Base-by-base conservation (phyloP, 352 stramenopile species). In the Phytophthora boehmeriae region DNA sequence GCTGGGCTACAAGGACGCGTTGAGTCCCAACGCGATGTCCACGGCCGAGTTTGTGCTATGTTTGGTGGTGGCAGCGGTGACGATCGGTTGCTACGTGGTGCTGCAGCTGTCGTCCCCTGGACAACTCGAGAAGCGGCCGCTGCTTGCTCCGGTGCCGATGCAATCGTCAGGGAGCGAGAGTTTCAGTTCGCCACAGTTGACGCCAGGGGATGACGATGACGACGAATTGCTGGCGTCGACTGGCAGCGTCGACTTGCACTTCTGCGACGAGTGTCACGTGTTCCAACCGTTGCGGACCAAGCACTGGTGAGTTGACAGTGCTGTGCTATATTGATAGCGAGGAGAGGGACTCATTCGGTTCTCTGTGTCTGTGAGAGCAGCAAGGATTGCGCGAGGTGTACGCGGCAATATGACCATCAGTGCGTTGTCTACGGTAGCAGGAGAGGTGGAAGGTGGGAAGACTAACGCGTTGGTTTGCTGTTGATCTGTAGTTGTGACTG, bases 371-470 rank as follows among this genome's bases (percentile, higher is more conserved):
- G 13, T 59, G 10, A 63, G 13, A 44, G 8, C 59, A 92, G 83
- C 57, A 90, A 89, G 60, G 79, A 91, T 57, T 93, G 85, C 51
- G 71, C 75, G 43, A 78, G 75, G 11, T 93, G 85, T 57, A 84
- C 88, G 19, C 66, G 71, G 8, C 85, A 93, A 59, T 93, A 93
- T 38, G 85, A 93, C 50, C 85, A 93, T 56, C 85, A 93, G 84
- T 93, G 72, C 53, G 75, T 74, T 9, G 17, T 48, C 25, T n/a
- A n/a, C n/a, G n/a, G n/a, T n/a, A n/a, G n/a, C n/a, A n/a, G n/a
- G n/a, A n/a, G n/a, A 23, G 1, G 8, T 42, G 20, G 28, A 17
- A 20, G 22, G 11, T 36, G 13, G 28, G 16, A 23, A 5, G 27
- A 13, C 39, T 58, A 47, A 63, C 27, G 8, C 2, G 19, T 4